Evolutionary conservation across 805 yeast genomes (phyloP).

Genomic region (Pichia rugopelliculosa): DNA sequence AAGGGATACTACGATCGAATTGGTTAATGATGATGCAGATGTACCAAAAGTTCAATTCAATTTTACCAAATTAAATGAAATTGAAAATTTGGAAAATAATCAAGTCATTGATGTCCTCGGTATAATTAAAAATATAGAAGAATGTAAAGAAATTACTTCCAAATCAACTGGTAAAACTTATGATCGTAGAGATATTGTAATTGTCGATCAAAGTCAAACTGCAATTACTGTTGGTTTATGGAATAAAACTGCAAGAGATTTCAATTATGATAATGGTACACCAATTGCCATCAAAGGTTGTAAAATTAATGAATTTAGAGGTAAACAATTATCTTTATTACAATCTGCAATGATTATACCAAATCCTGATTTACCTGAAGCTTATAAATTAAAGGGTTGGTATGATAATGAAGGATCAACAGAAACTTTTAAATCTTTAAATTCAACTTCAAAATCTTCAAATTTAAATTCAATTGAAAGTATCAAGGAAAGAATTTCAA

Average conservation of each 20-base stretch:
- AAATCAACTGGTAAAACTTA: conserved; percentile 84
- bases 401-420: conserved; percentile 71
- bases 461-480: conserved; percentile 32
- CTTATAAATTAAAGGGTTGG: conserved; percentile 90
- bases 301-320: conserved; percentile 81
- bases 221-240: conserved; percentile 79
- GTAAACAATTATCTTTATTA: conserved; percentile 74
- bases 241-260: conserved; percentile 82
- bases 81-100: conserved; percentile 64
- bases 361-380: conserved; percentile 86
- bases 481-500: conserved; percentile 54
- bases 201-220: conserved; percentile 79
- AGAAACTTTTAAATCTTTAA: conserved; percentile 55
- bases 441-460: conserved; percentile 31
- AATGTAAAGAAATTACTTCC: conserved; percentile 71
- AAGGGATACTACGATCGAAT: conserved; percentile 68
- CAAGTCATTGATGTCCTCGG: conserved; percentile 82
- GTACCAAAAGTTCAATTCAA: conserved; percentile 78
- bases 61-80: conserved; percentile 60
- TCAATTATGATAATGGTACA: conserved; percentile 63
- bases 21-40: conserved; percentile 46
- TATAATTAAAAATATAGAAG: conserved; percentile 69
- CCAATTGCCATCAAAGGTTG: conserved; percentile 92
- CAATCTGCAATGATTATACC: conserved; percentile 68
- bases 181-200: conserved; percentile 80